Evolutionary conservation across 768 basidiomycete species (phyloP), one percentile per base, ranked within the genome.

Genomic region (Trametes elegans): DNA sequence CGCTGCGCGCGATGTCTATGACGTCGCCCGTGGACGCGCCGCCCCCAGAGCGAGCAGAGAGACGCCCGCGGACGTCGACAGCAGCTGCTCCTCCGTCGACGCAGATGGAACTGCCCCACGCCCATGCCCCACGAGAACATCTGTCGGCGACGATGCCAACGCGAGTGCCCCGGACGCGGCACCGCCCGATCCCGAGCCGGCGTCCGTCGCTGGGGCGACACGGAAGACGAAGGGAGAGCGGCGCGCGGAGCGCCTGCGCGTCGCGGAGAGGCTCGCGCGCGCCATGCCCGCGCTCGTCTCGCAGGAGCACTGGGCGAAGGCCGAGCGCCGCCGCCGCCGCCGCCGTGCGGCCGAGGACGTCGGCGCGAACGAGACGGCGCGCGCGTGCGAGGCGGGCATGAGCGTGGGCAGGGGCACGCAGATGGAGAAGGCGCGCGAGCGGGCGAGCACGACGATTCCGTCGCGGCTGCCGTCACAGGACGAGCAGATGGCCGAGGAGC

Each of bases 231-330:
- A 55, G 36, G 48, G 42, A 19, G 27, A 49, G 18, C 24, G 16
- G 16, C 55, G 41, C 19, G 42, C 34, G 26, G 55, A 66, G 39
- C 59, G 66, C 34, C 58, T 53, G 21, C 57, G 49, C 29, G 66
- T 64, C 35, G 74, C 74, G 0, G 74, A 78, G 32, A 74, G 73
- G 29, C 66, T 83, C 14, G 71, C 74, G 4, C 63, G 61, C 13
- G 78, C 77, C 10, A 73, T 75, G 24, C 81, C 80, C 2, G 72
- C 77, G 49, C 70, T 74, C 7, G 73, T 76, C 88, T 93, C 66
- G 60, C 78, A 7, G 79, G 79, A 59, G 83, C 83, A 27, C 80
- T 84, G 41, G 61, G 62, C 3, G 54, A 65, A 46, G 83, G 81
- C 49, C 68, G 47, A 50, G 26, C 55, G 51, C 13, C 47, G 27